Conservation (phyloP, 2,329 filamentous ascomycete genomes). For the Talaromyces verruculosus region DNA sequence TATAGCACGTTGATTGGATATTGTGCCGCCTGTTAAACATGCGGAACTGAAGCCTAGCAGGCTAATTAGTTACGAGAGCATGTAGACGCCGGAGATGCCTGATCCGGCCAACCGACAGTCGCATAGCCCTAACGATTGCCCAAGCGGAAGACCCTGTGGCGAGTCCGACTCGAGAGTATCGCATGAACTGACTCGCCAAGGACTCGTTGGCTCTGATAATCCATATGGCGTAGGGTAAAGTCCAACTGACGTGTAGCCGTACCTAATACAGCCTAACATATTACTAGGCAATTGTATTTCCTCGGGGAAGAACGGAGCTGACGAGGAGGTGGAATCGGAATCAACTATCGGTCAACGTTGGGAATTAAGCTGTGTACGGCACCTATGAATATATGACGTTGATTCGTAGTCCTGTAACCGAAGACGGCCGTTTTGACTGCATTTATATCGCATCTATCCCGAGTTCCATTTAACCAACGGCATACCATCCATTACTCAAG, state of each 20-base stretch:
- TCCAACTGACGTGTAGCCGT: neutral
- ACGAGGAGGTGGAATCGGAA: neutral
- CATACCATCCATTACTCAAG: neutral
- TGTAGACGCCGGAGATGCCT: neutral
- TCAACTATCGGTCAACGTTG: neutral
- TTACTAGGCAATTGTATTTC: neutral
- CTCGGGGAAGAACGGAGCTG: neutral
- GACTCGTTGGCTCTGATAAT: neutral
- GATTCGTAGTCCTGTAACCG: neutral
- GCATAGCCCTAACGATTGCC: neutral
- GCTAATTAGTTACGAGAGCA: neutral
- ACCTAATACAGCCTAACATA: neutral
- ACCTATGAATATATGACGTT: neutral
- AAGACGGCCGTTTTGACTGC: neutral
- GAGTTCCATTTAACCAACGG: neutral
- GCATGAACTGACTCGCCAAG: neutral
- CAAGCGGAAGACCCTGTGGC: neutral
- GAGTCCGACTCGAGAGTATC: neutral
- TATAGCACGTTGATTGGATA: neutral
- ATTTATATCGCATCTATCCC: neutral
- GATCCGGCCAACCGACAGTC: neutral
- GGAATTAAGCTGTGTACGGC: neutral
- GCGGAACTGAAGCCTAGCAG: neutral
- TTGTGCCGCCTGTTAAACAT: neutral
- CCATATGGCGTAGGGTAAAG: neutral